A percentile compares a stretch with the other conserved stretches of the same genome.
These are phyloP conservation scores for Cercospora canescens DNA, from an alignment of 2,329 filamentous ascomycete species.

Conservation along the genomic window DNA sequence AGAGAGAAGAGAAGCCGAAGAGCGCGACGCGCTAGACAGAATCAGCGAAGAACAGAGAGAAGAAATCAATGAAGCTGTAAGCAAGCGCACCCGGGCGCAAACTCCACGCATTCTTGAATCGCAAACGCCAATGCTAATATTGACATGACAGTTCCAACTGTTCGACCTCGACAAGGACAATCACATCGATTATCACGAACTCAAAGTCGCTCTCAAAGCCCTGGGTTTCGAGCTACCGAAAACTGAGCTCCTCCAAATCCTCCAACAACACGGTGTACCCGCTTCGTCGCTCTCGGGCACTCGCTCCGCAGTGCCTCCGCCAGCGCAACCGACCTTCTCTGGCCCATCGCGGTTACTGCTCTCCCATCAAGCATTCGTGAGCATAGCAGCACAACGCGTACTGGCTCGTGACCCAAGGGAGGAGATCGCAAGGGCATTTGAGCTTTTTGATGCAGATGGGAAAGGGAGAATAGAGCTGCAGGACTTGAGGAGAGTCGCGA, in stretches of 20 bases:
- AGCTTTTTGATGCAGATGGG: slow-evolving; percentile 87
- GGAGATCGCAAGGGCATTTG: slow-evolving; percentile 88
- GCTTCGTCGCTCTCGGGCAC: slow-evolving; percentile 28
- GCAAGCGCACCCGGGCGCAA: background rate
- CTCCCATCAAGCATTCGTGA: slow-evolving; percentile 70
- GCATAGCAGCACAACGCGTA: slow-evolving; percentile 75
- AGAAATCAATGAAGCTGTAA: slow-evolving; percentile 88
- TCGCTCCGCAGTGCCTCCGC: slow-evolving; percentile 39
- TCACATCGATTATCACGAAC: slow-evolving; percentile 95
- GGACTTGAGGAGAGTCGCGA: slow-evolving; percentile 81
- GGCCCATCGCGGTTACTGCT: slow-evolving; percentile 66
- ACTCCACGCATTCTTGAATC: background rate
- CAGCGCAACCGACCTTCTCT: slow-evolving; percentile 34
- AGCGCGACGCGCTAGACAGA: slow-evolving; percentile 51
- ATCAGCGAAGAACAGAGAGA: slow-evolving; percentile 87
- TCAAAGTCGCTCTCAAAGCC: slow-evolving; percentile 93
- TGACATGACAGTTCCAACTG: slow-evolving; percentile 72
- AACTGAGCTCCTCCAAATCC: slow-evolving; percentile 75
- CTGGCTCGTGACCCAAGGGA: slow-evolving; percentile 81
- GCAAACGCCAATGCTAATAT: background rate
- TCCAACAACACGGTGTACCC: slow-evolving; percentile 77
- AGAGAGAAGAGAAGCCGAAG: slow-evolving; percentile 43
- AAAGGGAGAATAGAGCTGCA: slow-evolving; percentile 89
- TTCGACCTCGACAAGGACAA: slow-evolving; percentile 97
- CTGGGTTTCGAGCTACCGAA: slow-evolving; percentile 92